A percentile compares a stretch with the other conserved stretches of the same genome.
These are phyloP conservation scores for Cyberlindnera sargentensis DNA, from an alignment of 805 yeast species.

Conservation along the genomic window DNA sequence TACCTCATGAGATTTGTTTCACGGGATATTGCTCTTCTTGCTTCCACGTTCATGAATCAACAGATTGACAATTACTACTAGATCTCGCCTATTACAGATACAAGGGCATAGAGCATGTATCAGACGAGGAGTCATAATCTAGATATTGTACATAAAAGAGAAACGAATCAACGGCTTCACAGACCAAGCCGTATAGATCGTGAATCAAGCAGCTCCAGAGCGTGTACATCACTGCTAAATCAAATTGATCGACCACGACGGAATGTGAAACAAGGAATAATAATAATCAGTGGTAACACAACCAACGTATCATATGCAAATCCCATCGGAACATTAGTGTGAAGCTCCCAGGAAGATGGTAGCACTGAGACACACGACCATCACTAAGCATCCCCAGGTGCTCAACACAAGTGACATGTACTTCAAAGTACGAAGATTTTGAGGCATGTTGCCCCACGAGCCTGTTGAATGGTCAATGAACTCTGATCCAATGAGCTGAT, in stretches of 20 bases:
- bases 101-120: no score
- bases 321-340: constrained; percentile 5
- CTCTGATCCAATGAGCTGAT: constrained; percentile 54
- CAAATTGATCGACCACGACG: no score
- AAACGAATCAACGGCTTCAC: no score
- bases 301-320: no score
- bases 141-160: no score
- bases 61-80: neutral
- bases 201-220: no score
- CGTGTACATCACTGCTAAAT: no score
- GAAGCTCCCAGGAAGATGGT: constrained; percentile 25
- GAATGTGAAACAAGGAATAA: no score
- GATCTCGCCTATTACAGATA: no score
- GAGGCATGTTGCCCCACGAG: constrained; percentile 24
- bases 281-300: no score
- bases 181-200: no score
- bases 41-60: constrained; percentile 1
- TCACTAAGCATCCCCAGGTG: constrained; percentile 44
- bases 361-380: constrained; percentile 43
- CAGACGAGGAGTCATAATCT: no score
- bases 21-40: constrained; percentile 7
- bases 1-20: constrained; percentile 10
- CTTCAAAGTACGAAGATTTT: constrained; percentile 24
- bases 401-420: constrained; percentile 31
- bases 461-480: constrained; percentile 23